These are phyloP conservation scores for Piper betle DNA, from an alignment of 164 flowering plant species.

Conservation along the genomic window DNA sequence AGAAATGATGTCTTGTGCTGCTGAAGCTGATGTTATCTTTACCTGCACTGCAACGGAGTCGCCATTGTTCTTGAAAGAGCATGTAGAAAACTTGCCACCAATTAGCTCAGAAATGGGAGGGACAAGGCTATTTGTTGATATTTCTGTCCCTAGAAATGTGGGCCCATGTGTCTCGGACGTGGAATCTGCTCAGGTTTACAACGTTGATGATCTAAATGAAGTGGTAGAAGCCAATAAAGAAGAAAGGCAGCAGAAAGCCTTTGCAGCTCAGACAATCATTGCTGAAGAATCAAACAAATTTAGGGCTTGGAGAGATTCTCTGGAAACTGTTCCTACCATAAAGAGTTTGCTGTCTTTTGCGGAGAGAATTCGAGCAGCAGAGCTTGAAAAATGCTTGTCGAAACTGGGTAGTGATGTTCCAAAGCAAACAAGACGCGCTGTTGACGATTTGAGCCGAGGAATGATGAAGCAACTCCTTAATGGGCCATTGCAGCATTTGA, in stretches of 20 bases:
- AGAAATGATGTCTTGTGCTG: slow-evolving; percentile 66
- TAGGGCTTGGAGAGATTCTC: slow-evolving; percentile 91
- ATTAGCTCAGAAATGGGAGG: slow-evolving; percentile 51
- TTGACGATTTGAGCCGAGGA: slow-evolving; percentile 87
- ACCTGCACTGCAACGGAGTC: slow-evolving; percentile 91
- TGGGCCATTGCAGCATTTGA: slow-evolving; percentile 94
- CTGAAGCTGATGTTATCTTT: slow-evolving; percentile 84
- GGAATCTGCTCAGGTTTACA: slow-evolving; percentile 51
- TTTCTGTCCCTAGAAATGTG: slow-evolving; percentile 93
- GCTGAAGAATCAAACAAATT: slow-evolving; percentile 68
- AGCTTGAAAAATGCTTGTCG: slow-evolving; percentile 75
- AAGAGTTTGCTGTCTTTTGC: slow-evolving; percentile 84
- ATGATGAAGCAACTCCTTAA: slow-evolving; percentile 92
- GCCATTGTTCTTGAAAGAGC: slow-evolving; percentile 57
- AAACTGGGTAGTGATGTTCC: slow-evolving; percentile 72
- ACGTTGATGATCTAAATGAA: slow-evolving; percentile 95
- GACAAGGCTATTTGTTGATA: slow-evolving; percentile 66
- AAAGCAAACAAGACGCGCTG: slow-evolving; percentile 57
- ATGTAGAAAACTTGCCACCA: slow-evolving; percentile 50
- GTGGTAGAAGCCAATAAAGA: slow-evolving; percentile 95
- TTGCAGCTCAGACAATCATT: slow-evolving; percentile 86
- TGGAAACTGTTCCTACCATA: slow-evolving; percentile 95
- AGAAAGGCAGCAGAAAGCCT: slow-evolving; percentile 78
- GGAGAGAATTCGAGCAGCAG: slow-evolving; percentile 65
- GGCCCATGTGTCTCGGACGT: slow-evolving; percentile 63